Evolutionary conservation across 1,284 basidiomycete genomes (phyloP), one percentile per base, ranked within the genome.

Genomic region (Ceratobasidium sp.): DNA sequence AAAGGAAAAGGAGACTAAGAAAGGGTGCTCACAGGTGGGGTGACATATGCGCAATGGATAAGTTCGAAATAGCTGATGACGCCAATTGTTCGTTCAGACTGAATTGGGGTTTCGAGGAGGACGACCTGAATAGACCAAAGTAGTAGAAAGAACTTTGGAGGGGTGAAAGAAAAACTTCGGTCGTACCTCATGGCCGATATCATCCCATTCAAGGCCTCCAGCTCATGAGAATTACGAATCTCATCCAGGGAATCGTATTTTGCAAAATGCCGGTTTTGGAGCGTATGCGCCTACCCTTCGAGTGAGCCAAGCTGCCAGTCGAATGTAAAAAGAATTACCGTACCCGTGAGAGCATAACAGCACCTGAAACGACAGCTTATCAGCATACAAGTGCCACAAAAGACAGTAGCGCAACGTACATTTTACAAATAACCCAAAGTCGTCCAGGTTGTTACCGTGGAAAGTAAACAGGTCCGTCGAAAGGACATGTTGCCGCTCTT

Each of bases 301-400:
- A 47, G 43, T 49, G 11, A 47, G 28, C 7, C 7, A 1, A 38
- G 14, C 13, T 32, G 26, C 38, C 6, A 23, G 23, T 11, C 26
- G 9, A n/a, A 57, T 43, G 3, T 38, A 11, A 26, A 49, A 3
- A 16, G 16, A 35, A 47, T 11, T 11, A 38, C 35, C 11, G 26
- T 69, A 69, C 66, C 18, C 66, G 14, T 55, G 66, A 69, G 6
- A 69, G 26, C 66, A 69, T 57, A 4, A 69, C 57, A n/a, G 52
- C 66, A 58, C 52, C 66, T 69, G 21, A n/a, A 26, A 4, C 35
- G 35, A 28, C 9, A 11, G 16, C 26, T 13, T 9, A 32, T 69
- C 14, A 38, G n/a, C n/a, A 38, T 4, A 38, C 35, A 38, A 38
- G 35, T 4, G 4, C 18, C 18, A 30, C 11, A 28, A 30, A 16